These are phyloP conservation scores for Populus trichocarpa DNA, from an alignment of 441 rosid genomes.

Conservation along the genomic window DNA sequence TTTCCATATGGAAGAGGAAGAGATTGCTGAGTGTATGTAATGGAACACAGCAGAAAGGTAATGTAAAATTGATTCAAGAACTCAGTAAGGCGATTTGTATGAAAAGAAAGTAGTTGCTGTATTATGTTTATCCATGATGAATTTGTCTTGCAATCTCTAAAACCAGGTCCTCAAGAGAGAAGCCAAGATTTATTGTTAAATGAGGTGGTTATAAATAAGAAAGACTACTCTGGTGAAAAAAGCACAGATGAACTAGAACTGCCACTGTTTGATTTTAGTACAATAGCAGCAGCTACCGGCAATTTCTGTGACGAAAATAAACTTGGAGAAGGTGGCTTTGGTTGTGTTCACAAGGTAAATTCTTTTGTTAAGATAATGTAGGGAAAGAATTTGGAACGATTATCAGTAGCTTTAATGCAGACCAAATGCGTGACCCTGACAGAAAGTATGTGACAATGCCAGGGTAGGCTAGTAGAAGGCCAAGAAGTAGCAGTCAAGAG, in stretches of 20 bases:
- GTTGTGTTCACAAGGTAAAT: slow-evolving; percentile 70
- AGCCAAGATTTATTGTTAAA: slow-evolving; percentile 61
- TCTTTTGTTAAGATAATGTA: not conserved
- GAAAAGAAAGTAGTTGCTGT: not conserved
- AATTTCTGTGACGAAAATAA: slow-evolving; percentile 50
- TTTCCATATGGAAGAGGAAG: slow-evolving; percentile 48
- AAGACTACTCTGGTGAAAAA: slow-evolving; percentile 44
- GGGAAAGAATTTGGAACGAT: not conserved
- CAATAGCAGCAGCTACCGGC: slow-evolving; percentile 47
- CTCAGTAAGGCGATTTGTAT: not conserved
- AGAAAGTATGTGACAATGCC: slow-evolving; percentile 14
- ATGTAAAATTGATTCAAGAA: not conserved
- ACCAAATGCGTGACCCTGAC: not conserved
- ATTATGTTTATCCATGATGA: not conserved
- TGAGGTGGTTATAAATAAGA: slow-evolving; percentile 55
- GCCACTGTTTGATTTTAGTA: slow-evolving; percentile 55
- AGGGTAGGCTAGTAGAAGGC: slow-evolving; percentile 61
- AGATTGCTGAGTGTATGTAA: slow-evolving; percentile 12
- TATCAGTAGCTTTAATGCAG: not conserved
- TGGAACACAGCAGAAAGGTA: slow-evolving; percentile 31
- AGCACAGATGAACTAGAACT: slow-evolving; percentile 56
- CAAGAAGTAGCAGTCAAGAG: slow-evolving; percentile 53
- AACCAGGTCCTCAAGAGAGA: slow-evolving; percentile 45
- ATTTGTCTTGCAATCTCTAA: not conserved
- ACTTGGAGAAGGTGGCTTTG: slow-evolving; percentile 82